These are phyloP conservation scores for Colletotrichum cuscutae DNA, from an alignment of 2,329 filamentous ascomycete genomes.

Conservation along the genomic window DNA sequence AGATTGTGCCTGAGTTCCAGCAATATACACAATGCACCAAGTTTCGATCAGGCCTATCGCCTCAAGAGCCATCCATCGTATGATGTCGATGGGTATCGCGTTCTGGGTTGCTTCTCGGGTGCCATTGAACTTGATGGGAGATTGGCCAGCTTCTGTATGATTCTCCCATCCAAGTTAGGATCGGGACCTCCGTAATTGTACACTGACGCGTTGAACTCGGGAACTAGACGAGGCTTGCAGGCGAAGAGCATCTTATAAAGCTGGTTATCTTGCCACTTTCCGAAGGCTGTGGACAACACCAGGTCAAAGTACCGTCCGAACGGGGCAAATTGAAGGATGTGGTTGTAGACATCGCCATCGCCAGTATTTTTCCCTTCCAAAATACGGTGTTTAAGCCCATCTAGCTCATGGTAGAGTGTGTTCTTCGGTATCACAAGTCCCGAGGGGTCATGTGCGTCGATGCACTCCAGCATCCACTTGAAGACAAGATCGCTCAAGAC, in stretches of 20 bases:
- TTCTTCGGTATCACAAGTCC: conserved; percentile 30
- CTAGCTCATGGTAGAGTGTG: conserved; percentile 1
- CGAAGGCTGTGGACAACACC: background rate
- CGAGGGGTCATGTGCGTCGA: conserved; percentile 25
- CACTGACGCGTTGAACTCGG: conserved; percentile 11
- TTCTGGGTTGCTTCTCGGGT: background rate
- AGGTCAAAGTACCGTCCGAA: conserved; percentile 12
- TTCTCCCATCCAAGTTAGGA: conserved; percentile 3
- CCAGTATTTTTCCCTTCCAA: background rate
- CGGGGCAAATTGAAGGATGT: conserved; percentile 1
- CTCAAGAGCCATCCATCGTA: conserved; percentile 10
- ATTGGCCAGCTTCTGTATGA: conserved; percentile 20
- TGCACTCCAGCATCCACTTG: conserved; percentile 37
- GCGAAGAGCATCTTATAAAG: conserved; percentile 20
- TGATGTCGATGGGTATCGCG: conserved; percentile 8
- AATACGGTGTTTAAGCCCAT: conserved; percentile 7
- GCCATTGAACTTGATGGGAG: conserved; percentile 8
- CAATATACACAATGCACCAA: background rate
- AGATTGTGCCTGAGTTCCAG: too few relatives aligned
- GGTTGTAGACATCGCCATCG: conserved; percentile 20
- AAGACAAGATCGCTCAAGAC: conserved; percentile 37
- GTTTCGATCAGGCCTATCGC: background rate
- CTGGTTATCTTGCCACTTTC: conserved; percentile 19
- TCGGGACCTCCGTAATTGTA: conserved; percentile 28
- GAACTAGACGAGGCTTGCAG: background rate